phyloP scores from a whole-genome alignment of 768 basidiomycete genomes.

The Lactarius indigo region DNA sequence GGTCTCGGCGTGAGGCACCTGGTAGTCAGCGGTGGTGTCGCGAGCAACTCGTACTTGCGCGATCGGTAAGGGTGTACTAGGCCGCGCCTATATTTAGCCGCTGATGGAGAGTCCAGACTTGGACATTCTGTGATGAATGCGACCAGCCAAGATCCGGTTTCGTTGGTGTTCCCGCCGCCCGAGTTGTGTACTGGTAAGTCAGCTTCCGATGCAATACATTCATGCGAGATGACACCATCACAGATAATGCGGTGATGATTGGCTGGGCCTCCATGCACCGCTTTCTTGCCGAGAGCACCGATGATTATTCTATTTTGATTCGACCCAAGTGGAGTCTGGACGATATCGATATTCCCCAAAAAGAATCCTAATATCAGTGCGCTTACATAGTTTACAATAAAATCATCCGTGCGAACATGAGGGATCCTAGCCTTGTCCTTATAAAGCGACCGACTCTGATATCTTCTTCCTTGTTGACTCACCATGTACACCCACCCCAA shows the following conservation, averaged over 20 bases:
- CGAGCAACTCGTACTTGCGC: conserved; percentile 75
- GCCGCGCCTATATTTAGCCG: background rate
- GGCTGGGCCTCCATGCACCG: conserved; percentile 88
- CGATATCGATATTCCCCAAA: background rate
- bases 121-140: conserved; percentile 30
- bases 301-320: conserved; percentile 58
- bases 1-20: conserved; percentile 52
- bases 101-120: conserved; percentile 32
- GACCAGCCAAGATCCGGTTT: conserved; percentile 36
- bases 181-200: conserved; percentile 76
- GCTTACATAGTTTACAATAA: background rate
- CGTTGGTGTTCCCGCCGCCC: conserved; percentile 70
- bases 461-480: background rate
- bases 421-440: conserved; percentile 6
- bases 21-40: conserved; percentile 91
- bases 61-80: conserved; percentile 45
- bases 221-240: background rate
- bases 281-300: conserved; percentile 58
- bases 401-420: background rate
- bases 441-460: conserved; percentile 8
- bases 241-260: conserved; percentile 98
- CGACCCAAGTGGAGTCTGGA: conserved; percentile 72
- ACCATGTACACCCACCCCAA: conserved; percentile 9
- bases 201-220: background rate
- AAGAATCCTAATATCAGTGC: conserved; percentile 6